phyloP scores from a whole-genome alignment of 2,329 filamentous ascomycete genomes.

The Stagonosporopsis rhizophila region DNA sequence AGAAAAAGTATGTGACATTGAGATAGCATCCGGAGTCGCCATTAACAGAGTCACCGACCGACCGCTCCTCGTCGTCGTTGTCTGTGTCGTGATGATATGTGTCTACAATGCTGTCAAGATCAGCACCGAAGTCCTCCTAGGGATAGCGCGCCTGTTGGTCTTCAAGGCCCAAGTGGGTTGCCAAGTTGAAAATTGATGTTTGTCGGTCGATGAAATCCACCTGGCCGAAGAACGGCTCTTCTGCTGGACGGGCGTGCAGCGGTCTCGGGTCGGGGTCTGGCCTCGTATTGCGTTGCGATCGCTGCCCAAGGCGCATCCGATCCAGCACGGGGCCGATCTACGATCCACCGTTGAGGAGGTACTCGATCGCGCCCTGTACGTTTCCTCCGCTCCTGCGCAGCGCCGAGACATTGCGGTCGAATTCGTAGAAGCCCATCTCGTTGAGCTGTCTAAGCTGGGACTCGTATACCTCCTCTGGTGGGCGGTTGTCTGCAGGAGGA shows the following conservation, averaged over 20 bases:
- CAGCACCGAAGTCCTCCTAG: conserved; percentile 11
- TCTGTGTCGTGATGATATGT: not conserved
- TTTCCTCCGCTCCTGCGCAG: conserved; percentile 88
- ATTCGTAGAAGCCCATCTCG: conserved; percentile 99
- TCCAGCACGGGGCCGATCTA: conserved; percentile 25
- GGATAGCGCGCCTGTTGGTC: conserved; percentile 1
- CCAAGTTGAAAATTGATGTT: not conserved
- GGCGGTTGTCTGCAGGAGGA: conserved; percentile 77
- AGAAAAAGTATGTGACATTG: not conserved
- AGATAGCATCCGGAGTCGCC: not conserved
- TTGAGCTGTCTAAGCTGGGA: conserved; percentile 91
- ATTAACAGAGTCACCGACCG: not conserved
- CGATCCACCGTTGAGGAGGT: conserved; percentile 58
- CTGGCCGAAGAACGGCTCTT: conserved; percentile 1
- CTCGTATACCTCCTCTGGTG: conserved; percentile 92
- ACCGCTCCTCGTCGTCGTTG: not conserved
- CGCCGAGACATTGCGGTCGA: conserved; percentile 89
- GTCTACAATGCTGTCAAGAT: conserved; percentile 7
- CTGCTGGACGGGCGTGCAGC: not conserved
- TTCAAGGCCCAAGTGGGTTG: not conserved
- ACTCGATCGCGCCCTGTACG: conserved; percentile 89
- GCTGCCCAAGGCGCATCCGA: conserved; percentile 7
- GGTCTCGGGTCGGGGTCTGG: not conserved
- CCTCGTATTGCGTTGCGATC: not conserved
- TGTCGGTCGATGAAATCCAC: conserved; percentile 1